Evolutionary conservation across 441 rosid species (phyloP).

Genomic region (Adansonia gregorii): DNA sequence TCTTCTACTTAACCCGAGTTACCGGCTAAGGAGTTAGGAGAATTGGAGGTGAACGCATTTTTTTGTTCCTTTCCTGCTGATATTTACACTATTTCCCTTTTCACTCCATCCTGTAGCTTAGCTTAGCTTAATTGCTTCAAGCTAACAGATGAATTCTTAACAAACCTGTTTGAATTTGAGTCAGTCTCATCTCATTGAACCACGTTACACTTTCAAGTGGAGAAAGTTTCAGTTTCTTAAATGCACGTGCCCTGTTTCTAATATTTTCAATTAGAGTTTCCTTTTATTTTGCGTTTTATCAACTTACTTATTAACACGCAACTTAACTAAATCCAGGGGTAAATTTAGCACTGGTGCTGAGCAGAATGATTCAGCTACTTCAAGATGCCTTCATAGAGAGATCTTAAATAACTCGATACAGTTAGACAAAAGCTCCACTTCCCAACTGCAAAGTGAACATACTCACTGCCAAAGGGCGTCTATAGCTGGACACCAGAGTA

Average conservation of each 20-base stretch:
- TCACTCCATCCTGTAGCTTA: too few relatives aligned
- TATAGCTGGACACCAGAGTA: not conserved
- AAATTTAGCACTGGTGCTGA: slow-evolving; percentile 48
- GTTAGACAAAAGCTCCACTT: slow-evolving; percentile 29
- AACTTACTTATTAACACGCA: not conserved
- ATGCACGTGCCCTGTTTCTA: not conserved
- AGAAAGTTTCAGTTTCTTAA: not conserved
- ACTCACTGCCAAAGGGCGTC: slow-evolving; percentile 23
- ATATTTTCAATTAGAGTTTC: slow-evolving; percentile 5
- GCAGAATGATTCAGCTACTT: slow-evolving; percentile 28
- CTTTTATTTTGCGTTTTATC: not conserved
- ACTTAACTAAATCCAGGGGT: slow-evolving; percentile 51
- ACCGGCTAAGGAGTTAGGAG: too few relatives aligned
- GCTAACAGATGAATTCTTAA: not conserved
- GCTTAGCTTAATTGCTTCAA: not conserved
- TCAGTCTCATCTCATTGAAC: not conserved
- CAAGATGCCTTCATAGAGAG: slow-evolving; percentile 20
- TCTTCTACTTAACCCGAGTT: not conserved
- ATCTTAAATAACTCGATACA: slow-evolving; percentile 13
- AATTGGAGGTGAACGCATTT: not conserved
- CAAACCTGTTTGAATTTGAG: not conserved
- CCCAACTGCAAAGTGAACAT: slow-evolving; percentile 29
- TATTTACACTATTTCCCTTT: not conserved
- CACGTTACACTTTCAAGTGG: not conserved
- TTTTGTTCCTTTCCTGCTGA: not conserved